phyloP scores from a whole-genome alignment of 306 rosid species.

The Casuarina equisetifolia region DNA sequence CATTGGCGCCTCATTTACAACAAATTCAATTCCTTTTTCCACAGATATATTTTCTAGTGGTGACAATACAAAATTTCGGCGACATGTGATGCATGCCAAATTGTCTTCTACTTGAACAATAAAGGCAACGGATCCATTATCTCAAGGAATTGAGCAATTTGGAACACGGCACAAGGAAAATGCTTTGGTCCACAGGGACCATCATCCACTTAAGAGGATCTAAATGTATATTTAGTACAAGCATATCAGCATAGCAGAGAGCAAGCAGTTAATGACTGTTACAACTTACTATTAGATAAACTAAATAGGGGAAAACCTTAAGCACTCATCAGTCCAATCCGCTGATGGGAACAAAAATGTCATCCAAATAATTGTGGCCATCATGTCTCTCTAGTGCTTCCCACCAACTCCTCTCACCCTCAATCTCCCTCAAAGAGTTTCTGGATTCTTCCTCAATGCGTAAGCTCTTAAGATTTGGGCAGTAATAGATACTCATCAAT shows the following conservation, averaged over 20 bases:
- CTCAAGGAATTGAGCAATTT: too few relatives aligned
- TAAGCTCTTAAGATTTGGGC: slow-evolving; percentile 17
- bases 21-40: too few relatives aligned
- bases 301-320: not conserved
- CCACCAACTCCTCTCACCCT: slow-evolving; percentile 30
- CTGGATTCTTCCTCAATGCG: not conserved
- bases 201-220: too few relatives aligned
- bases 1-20: too few relatives aligned
- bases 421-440: not conserved
- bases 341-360: slow-evolving; percentile 4
- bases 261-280: not conserved
- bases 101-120: too few relatives aligned
- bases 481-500: slow-evolving; percentile 18
- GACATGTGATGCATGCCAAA: too few relatives aligned
- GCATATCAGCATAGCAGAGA: not conserved
- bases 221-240: not conserved
- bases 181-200: too few relatives aligned
- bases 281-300: not conserved
- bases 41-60: too few relatives aligned
- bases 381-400: not conserved
- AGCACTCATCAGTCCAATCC: not conserved
- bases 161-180: too few relatives aligned
- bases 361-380: not conserved
- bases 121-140: too few relatives aligned
- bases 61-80: too few relatives aligned